phyloP scores from a whole-genome alignment of 768 basidiomycete genomes.

The Boletus vermiculosoides region DNA sequence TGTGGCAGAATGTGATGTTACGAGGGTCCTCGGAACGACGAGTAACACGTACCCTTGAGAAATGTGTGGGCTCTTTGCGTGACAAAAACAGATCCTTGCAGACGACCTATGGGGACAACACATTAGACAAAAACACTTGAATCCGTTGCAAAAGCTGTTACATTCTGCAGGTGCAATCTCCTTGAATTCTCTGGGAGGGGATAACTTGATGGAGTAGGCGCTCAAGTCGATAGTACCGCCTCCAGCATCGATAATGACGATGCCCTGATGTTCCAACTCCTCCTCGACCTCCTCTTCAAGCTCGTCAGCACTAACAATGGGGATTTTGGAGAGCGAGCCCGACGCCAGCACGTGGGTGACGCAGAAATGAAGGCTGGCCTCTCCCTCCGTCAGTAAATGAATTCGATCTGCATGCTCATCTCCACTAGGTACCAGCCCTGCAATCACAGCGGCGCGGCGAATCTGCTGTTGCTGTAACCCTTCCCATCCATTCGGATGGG shows the following conservation, averaged over 20 bases:
- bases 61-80: slow-evolving; percentile 28
- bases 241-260: slow-evolving; percentile 47
- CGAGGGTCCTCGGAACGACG: neutral
- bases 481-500: slow-evolving; percentile 37
- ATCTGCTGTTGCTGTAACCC: slow-evolving; percentile 30
- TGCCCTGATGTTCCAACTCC: slow-evolving; percentile 30
- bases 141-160: neutral
- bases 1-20: slow-evolving; percentile 4
- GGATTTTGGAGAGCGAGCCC: slow-evolving; percentile 20
- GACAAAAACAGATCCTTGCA: slow-evolving; percentile 40
- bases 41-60: slow-evolving; percentile 24
- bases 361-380: slow-evolving; percentile 36
- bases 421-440: slow-evolving; percentile 21
- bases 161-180: slow-evolving; percentile 37
- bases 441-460: slow-evolving; percentile 23
- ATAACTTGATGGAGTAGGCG: slow-evolving; percentile 31
- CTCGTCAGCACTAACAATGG: neutral
- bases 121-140: neutral
- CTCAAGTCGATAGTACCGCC: slow-evolving; percentile 42
- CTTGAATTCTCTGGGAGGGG: slow-evolving; percentile 26
- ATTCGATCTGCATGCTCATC: slow-evolving; percentile 18
- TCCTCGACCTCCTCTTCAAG: neutral
- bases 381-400: slow-evolving; percentile 28
- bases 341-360: slow-evolving; percentile 42
- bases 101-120: slow-evolving; percentile 27